Conservation (phyloP, 1,139 yeast genomes). For the Yamadazyma epiphylla region DNA sequence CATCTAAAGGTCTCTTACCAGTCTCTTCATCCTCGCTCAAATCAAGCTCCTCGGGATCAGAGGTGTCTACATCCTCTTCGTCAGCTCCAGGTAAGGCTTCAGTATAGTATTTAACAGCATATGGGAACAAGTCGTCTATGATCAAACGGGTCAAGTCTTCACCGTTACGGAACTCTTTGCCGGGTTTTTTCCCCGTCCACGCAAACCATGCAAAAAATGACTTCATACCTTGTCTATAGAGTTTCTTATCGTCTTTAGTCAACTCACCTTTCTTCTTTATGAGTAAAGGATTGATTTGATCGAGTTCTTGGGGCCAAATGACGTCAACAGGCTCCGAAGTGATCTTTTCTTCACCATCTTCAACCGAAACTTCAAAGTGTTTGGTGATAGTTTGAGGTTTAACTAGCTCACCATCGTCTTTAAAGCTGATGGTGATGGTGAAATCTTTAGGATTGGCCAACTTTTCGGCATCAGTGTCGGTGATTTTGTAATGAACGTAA, state of each 20-base stretch:
- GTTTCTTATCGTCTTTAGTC: conserved; percentile 50
- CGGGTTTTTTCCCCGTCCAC: conserved; percentile 74
- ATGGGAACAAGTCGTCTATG: conserved; percentile 65
- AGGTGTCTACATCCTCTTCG: conserved; percentile 48
- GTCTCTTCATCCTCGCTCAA: conserved; percentile 49
- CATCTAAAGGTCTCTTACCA: too few relatives aligned
- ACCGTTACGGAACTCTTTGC: conserved; percentile 70
- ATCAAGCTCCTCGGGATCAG: conserved; percentile 54
- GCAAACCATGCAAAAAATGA: conserved; percentile 70
- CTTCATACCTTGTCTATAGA: conserved; percentile 66
- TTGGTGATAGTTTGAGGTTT: conserved; percentile 54
- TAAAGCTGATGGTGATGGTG: conserved; percentile 52
- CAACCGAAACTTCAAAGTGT: conserved; percentile 39
- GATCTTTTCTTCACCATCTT: conserved; percentile 51
- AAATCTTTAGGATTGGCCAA: conserved; percentile 43
- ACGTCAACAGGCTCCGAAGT: conserved; percentile 48
- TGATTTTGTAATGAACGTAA: conserved; percentile 47
- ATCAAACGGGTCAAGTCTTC: conserved; percentile 64
- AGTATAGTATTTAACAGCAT: conserved; percentile 69
- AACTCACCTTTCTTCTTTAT: conserved; percentile 38
- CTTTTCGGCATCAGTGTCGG: conserved; percentile 17
- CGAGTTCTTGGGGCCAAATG: conserved; percentile 58
- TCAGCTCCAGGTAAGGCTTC: conserved; percentile 62
- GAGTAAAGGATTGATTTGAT: conserved; percentile 47
- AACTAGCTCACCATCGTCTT: conserved; percentile 32